Conservation (phyloP, 2,329 filamentous ascomycete genomes). For the Clarireedia monteithiana region DNA sequence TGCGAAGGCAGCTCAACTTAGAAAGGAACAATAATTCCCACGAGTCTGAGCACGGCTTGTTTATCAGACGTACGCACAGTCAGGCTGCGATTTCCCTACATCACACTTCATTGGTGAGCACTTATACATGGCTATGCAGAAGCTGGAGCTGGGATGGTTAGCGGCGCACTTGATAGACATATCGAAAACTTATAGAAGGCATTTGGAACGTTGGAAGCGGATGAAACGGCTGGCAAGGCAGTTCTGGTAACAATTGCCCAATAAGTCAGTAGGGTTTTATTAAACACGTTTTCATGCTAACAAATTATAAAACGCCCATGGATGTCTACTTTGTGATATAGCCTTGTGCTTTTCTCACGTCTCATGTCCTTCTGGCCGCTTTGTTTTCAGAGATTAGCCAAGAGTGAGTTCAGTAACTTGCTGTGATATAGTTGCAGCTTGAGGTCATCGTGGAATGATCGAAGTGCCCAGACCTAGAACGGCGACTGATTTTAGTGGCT, state of each 20-base stretch:
- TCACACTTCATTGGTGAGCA: too few relatives aligned
- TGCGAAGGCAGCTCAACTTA: neutral
- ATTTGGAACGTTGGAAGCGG: neutral
- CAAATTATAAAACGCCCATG: neutral
- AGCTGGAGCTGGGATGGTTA: neutral
- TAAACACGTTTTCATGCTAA: conserved; percentile 1
- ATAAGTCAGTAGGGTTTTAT: neutral
- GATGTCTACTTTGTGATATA: neutral
- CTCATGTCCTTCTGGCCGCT: too few relatives aligned
- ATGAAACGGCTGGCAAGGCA: neutral
- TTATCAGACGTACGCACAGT: neutral
- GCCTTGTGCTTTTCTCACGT: neutral
- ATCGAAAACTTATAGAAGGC: neutral
- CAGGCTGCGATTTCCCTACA: too few relatives aligned
- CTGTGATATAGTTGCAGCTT: too few relatives aligned
- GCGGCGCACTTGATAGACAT: neutral
- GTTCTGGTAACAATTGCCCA: neutral
- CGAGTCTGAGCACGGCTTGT: neutral
- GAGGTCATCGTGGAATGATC: too few relatives aligned
- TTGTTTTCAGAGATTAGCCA: too few relatives aligned
- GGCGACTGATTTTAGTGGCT: too few relatives aligned
- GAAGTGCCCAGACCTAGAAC: too few relatives aligned
- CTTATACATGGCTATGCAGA: neutral
- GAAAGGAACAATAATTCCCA: neutral
- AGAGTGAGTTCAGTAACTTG: too few relatives aligned